Conservation (phyloP, 148 eudicot species). For the Limonium bicolor region DNA sequence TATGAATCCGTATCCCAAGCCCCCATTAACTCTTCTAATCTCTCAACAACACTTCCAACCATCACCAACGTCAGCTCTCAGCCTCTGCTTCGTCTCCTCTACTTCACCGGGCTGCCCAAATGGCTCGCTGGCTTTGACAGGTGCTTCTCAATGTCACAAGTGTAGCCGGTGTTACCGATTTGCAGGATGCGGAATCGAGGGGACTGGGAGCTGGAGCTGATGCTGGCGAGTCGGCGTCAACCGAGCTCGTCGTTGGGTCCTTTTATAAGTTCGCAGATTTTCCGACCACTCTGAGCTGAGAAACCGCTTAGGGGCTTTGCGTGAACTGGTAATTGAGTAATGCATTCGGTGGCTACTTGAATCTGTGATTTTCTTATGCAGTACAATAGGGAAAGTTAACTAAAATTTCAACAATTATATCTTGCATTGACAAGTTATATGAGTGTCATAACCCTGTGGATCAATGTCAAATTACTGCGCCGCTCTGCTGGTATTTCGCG, state of each 20-base stretch:
- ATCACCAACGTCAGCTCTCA: constrained; percentile 7
- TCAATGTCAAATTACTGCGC: too few relatives aligned
- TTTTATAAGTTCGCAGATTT: constrained; percentile 93
- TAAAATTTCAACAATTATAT: too few relatives aligned
- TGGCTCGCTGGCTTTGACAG: too few relatives aligned
- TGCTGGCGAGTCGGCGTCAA: neutral
- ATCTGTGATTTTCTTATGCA: neutral
- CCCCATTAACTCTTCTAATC: too few relatives aligned
- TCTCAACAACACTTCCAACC: too few relatives aligned
- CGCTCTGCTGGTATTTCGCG: too few relatives aligned
- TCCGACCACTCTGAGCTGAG: constrained; percentile 59
- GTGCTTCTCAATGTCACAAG: constrained; percentile 16
- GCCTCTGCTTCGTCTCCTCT: constrained; percentile 4
- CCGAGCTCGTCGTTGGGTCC: constrained; percentile 62
- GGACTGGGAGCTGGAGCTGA: too few relatives aligned
- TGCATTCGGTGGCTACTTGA: neutral
- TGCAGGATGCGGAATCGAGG: constrained; percentile 1
- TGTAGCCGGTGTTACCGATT: too few relatives aligned
- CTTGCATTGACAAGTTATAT: too few relatives aligned
- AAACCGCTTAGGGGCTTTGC: constrained; percentile 68
- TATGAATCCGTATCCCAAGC: constrained; percentile 16
- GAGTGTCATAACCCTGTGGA: too few relatives aligned
- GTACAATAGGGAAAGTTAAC: too few relatives aligned
- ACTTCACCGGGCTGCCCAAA: neutral
- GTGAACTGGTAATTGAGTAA: constrained; percentile 35